These are phyloP conservation scores for Colletotrichum echinochloae DNA, from an alignment of 2,329 filamentous ascomycete genomes.

Conservation along the genomic window DNA sequence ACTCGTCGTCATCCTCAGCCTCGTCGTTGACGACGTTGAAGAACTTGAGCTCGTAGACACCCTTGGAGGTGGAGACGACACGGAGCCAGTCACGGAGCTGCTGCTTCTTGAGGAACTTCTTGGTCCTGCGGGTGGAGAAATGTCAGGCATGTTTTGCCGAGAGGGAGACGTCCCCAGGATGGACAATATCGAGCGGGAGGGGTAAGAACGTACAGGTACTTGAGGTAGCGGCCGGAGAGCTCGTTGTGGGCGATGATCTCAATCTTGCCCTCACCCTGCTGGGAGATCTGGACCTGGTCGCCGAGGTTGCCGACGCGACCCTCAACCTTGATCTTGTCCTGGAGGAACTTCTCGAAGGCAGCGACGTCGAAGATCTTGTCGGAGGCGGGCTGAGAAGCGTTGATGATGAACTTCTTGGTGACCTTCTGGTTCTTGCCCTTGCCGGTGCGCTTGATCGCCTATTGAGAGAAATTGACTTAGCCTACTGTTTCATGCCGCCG, in stretches of 20 bases:
- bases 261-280: conserved; percentile 96
- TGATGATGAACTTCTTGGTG: conserved; percentile 99
- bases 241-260: conserved; percentile 98
- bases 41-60: conserved; percentile 99
- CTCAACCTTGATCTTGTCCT: conserved; percentile 99
- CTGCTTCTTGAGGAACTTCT: conserved; percentile 99
- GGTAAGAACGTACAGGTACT: conserved; percentile 86
- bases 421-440: conserved; percentile 78
- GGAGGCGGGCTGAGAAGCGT: conserved; percentile 96
- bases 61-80: conserved; percentile 97
- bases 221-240: conserved; percentile 98
- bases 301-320: conserved; percentile 98
- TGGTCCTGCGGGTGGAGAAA: conserved; percentile 74
- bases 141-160: conserved; percentile 17
- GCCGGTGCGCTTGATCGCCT: conserved; percentile 68
- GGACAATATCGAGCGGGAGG: neutral
- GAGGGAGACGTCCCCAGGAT: neutral
- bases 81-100: conserved; percentile 99
- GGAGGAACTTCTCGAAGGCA: conserved; percentile 99
- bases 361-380: conserved; percentile 99
- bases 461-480: conserved; percentile 75
- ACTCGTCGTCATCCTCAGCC: conserved; percentile 98
- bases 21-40: conserved; percentile 99
- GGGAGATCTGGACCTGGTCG: conserved; percentile 89
- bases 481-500: conserved; percentile 88